These are phyloP conservation scores for Edaphochlamys debaryana DNA, from an alignment of 139 green algal species.

Conservation along the genomic window DNA sequence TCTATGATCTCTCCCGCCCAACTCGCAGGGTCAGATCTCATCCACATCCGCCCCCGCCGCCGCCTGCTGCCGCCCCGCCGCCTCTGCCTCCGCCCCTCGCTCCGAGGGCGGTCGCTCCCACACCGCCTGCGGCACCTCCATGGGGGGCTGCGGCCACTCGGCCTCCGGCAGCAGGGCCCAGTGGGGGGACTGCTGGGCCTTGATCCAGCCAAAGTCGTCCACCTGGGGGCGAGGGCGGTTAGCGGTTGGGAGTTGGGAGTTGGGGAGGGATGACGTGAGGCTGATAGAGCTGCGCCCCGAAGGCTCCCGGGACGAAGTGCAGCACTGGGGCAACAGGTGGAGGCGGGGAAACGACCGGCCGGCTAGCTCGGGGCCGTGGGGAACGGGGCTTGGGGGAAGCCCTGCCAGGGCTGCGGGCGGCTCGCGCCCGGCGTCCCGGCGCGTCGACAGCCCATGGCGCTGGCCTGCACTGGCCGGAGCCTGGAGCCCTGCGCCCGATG, in stretches of 20 bases:
- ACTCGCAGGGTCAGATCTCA: not conserved
- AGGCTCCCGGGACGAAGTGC: too few relatives aligned
- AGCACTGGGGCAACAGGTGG: too few relatives aligned
- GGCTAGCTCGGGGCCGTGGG: too few relatives aligned
- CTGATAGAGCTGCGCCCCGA: too few relatives aligned
- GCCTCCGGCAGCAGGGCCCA: conserved; percentile 68
- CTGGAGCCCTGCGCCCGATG: not conserved
- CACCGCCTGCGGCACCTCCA: not conserved
- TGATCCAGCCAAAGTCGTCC: conserved; percentile 90
- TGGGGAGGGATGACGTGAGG: not conserved
- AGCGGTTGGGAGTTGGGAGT: not conserved
- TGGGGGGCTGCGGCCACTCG: conserved; percentile 3
- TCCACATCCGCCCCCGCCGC: not conserved
- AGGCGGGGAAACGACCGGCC: too few relatives aligned
- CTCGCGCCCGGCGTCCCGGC: too few relatives aligned
- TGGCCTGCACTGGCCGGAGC: too few relatives aligned
- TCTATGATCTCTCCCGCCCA: too few relatives aligned
- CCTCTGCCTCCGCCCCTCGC: not conserved
- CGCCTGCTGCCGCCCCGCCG: not conserved
- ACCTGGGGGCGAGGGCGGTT: conserved; percentile 48
- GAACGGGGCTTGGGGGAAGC: too few relatives aligned
- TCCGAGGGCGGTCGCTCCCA: too few relatives aligned
- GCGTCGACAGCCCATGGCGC: too few relatives aligned
- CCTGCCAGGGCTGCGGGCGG: too few relatives aligned
- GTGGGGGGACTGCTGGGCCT: conserved; percentile 76